Base-by-base conservation (phyloP, 1,284 basidiomycete genomes). In the Vanrija pseudolonga region DNA sequence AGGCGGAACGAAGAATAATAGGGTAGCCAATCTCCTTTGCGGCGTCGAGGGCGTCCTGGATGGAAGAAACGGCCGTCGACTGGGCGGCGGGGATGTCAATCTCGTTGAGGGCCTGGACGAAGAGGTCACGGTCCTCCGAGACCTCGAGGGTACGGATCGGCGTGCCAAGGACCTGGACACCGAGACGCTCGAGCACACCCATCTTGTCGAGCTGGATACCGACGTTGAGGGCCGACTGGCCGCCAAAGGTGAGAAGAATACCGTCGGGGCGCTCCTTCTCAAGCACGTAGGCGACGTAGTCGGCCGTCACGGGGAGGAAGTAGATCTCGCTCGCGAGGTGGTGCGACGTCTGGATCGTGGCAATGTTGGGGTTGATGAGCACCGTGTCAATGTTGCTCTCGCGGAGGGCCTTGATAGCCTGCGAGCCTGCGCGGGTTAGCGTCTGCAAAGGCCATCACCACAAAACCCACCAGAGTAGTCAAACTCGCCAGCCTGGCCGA, bases 401-500 rank as follows among this genome's bases (percentile, higher is more conserved):
- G 58, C 88, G 85, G 55, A 99, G 86, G 14, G 96, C 96, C 78
- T 99, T 99, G 79, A 99, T 87, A 28, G 96, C 96, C 79, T 98
- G 96, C 8, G 95, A 98, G 44, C 80, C 79, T 80, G 66, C 19
- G 18, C 15, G 18, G 17, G 17, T 17, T 9, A 46, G 20, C 19
- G 6, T 36, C 26, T 26, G 6, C 37, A 45, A 38, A n/a, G n/a
- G n/a, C n/a, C n/a, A n/a, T n/a, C 26, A 17, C 26, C 17, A 6
- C 24, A 3, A 4, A 6, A 62, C 78, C 65, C 50, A 80, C 89
- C 96, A 24, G 93, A 97, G 78, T 99, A 98, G 77, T 99, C 96
- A 77, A 99, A 99, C 78, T 99, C 96, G 76, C 96, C 96, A 5
- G 96, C 96, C 77, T 98, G 96, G 43, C 96, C 96, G 62, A 99